Evolutionary conservation across 148 eudicot species (phyloP).

Genomic region (Fallopia convolvulus): DNA sequence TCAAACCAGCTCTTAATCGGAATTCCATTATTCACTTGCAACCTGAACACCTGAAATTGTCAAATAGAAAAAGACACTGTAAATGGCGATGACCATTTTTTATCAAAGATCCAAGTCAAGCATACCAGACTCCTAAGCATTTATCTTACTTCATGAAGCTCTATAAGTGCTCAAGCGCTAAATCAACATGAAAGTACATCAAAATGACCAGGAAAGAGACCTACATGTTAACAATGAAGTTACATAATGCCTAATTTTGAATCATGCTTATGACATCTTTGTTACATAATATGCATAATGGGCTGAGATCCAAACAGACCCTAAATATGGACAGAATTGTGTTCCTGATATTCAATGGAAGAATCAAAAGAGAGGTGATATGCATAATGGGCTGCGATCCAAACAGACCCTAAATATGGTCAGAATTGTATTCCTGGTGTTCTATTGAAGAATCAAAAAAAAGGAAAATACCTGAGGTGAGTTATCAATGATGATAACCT

Average conservation of each 20-base stretch:
- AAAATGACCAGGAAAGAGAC: not conserved
- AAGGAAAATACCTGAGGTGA: slow-evolving; percentile 69
- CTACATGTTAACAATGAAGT: not conserved
- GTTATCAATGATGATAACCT: slow-evolving; percentile 87
- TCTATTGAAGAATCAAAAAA: not conserved
- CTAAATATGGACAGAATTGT: not conserved
- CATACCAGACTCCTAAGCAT: not conserved
- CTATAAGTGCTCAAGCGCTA: not conserved
- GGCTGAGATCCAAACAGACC: too few relatives aligned
- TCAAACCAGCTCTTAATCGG: slow-evolving; percentile 99
- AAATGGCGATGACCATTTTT: not conserved
- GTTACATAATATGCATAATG: too few relatives aligned
- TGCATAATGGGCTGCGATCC: too few relatives aligned
- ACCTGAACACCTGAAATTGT: slow-evolving; percentile 75
- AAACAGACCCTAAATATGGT: too few relatives aligned
- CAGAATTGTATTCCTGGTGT: not conserved
- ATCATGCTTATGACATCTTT: not conserved
- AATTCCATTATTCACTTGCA: slow-evolving; percentile 97
- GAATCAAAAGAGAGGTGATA: too few relatives aligned
- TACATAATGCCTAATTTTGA: not conserved
- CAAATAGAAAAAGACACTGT: not conserved
- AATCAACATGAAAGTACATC: not conserved
- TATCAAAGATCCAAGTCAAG: not conserved
- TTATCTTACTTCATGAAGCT: not conserved
- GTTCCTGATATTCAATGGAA: too few relatives aligned